phyloP scores from a whole-genome alignment of 139 green algal species.

The Pleodorina starrii region DNA sequence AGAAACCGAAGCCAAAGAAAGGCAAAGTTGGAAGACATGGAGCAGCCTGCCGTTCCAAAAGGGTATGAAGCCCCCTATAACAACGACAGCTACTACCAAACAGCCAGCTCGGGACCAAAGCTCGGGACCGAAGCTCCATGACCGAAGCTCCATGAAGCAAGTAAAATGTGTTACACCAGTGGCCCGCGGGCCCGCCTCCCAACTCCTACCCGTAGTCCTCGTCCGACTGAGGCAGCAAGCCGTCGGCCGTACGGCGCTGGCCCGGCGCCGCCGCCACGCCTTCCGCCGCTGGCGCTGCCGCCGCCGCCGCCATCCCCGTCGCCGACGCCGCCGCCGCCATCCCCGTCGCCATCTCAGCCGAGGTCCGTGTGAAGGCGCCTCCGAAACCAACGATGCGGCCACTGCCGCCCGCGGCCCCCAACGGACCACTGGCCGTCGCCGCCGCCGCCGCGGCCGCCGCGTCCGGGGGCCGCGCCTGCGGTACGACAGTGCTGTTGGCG shows the following conservation, averaged over 20 bases:
- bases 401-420: not conserved
- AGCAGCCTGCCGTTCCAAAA: too few species aligned
- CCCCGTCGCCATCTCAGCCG: not conserved
- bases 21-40: too few species aligned
- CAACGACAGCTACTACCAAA: not conserved
- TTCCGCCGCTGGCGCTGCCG: not conserved
- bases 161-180: not conserved
- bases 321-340: not conserved
- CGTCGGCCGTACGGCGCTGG: not conserved
- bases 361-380: not conserved
- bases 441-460: too few species aligned
- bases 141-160: not conserved
- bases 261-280: not conserved
- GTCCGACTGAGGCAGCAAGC: not conserved
- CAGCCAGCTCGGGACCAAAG: not conserved
- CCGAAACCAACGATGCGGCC: not conserved
- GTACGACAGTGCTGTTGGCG: not conserved
- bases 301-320: not conserved
- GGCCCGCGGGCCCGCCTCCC: not conserved
- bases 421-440: not conserved
- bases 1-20: too few species aligned
- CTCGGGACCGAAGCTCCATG: not conserved
- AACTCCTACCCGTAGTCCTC: constrained; percentile 8
- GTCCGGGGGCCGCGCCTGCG: not conserved
- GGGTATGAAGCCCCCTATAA: not conserved